A percentile compares a stretch with the other conserved stretches of the same genome.
Conservation (phyloP, 2,329 filamentous ascomycete species). For the Anisogramma anomala region DNA sequence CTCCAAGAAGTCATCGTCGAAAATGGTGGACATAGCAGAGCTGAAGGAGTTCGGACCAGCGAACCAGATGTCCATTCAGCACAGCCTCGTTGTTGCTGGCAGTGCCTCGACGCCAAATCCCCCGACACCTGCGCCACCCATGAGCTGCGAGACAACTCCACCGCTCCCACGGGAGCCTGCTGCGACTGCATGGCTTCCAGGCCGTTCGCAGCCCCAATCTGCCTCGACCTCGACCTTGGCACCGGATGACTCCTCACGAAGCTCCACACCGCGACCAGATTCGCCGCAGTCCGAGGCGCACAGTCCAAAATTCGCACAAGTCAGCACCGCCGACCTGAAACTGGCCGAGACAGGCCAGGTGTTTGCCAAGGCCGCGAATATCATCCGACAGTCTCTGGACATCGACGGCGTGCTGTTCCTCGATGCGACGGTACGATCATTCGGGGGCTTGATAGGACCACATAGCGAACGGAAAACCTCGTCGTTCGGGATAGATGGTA, state of each 20-base stretch:
- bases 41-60: not conserved
- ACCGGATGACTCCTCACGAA: slow-evolving; percentile 9
- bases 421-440: slow-evolving; percentile 23
- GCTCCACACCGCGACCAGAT: slow-evolving; percentile 7
- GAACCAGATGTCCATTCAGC: not conserved
- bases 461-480: slow-evolving; percentile 8
- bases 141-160: not conserved
- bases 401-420: slow-evolving; percentile 29
- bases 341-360: slow-evolving; percentile 10
- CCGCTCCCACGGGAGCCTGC: not conserved
- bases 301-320: slow-evolving; percentile 8
- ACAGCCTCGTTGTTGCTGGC: not conserved
- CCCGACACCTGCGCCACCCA: not conserved
- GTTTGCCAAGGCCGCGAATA: slow-evolving; percentile 25
- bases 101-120: not conserved
- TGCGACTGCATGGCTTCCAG: not conserved
- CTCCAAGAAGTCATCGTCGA: slow-evolving; percentile 4
- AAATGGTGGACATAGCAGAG: not conserved
- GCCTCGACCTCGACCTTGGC: not conserved
- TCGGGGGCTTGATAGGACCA: slow-evolving; percentile 20
- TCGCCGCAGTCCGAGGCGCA: slow-evolving; percentile 8
- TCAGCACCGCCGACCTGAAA: slow-evolving; percentile 12
- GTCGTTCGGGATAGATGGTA: slow-evolving; percentile 4
- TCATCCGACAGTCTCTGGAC: slow-evolving; percentile 32
- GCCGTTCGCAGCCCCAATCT: not conserved